Evolutionary conservation across 1,284 basidiomycete genomes (phyloP), one percentile per base, ranked within the genome.

Genomic region (Leccinum fallax): DNA sequence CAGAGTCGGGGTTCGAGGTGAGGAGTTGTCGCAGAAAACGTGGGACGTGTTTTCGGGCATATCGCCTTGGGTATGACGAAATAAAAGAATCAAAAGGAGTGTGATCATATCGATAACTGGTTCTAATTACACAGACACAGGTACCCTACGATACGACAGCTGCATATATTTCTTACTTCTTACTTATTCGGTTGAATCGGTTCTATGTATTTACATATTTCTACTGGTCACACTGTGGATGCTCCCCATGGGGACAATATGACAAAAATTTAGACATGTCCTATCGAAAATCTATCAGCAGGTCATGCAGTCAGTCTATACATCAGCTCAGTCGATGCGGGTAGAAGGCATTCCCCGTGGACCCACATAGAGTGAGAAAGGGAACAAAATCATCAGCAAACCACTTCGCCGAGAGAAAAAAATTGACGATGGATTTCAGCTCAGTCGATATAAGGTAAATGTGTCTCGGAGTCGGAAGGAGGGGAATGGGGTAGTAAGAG

Each of bases 21-120:
- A 59, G 4, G 70, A 73, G 19, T 24, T 74, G 2, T 46, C 74
- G 10, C 70, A 71, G 46, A 30, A 54, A 11, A 62, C 70, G 9
- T 71, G 71, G 69, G 57, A 62, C 1, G 0, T 64, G 24, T 63
- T 73, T 38, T 60, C 66, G 4, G 61, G 67, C 26, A 15, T 46
- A 1, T 36, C 19, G 5, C 19, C 43, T 46, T 11, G 19, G 43
- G 19, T 21, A 48, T 48, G 19, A 21, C 15, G 11, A 19, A 19
- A 46, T 19, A 19, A 19, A 43, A 43, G 8, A 40, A 15, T 19
- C 10, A 43, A 43, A 10, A 19, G 3, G 40, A 10, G n/a, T 36
- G 36, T 16, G 36, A 36, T 16, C 36, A 36, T 40, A 40, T 40
- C 38, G 38, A 19, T 11, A 7, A 46, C 43, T 46, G 9, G 19